A percentile compares a stretch with the other conserved stretches of the same genome.
Conservation (phyloP, 2,329 filamentous ascomycete species). For the Hypocreales sp. region DNA sequence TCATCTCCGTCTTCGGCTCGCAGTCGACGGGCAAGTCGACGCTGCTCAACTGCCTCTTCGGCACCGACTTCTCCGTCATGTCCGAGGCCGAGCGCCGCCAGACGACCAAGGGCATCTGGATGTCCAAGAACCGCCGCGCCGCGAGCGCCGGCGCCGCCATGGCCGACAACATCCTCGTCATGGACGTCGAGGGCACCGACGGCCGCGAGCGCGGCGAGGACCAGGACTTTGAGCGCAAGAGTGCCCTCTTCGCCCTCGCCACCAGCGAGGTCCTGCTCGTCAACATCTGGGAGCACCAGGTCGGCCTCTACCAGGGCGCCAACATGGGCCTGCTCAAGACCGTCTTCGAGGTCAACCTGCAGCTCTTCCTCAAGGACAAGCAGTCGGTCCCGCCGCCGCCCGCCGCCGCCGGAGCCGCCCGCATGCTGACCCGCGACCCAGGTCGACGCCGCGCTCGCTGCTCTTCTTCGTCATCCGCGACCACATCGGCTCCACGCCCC, state of each 20-base stretch:
- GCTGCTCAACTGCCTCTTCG: slow-evolving; percentile 87
- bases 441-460: slow-evolving; percentile 74
- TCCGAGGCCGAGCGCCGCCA: slow-evolving; percentile 84
- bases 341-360: slow-evolving; percentile 95
- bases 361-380: slow-evolving; percentile 90
- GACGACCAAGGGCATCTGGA: slow-evolving; percentile 98
- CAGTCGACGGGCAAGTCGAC: slow-evolving; percentile 98
- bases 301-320: slow-evolving; percentile 92
- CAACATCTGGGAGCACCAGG: slow-evolving; percentile 99
- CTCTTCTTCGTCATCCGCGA: slow-evolving; percentile 98
- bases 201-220: slow-evolving; percentile 93
- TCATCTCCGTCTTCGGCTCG: slow-evolving; percentile 97
- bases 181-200: slow-evolving; percentile 98
- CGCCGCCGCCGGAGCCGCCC: too few species aligned
- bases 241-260: slow-evolving; percentile 87
- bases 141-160: slow-evolving; percentile 42
- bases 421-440: slow-evolving; percentile 18
- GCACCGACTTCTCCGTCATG: slow-evolving; percentile 96
- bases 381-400: slow-evolving; percentile 41
- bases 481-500: slow-evolving; percentile 80
- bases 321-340: slow-evolving; percentile 99
- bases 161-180: slow-evolving; percentile 96
- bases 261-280: slow-evolving; percentile 97
- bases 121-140: slow-evolving; percentile 84
- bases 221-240: slow-evolving; percentile 98